Evolutionary conservation across 139 green algal genomes (phyloP).

Genomic region (Pseudopediastrum boryanum): DNA sequence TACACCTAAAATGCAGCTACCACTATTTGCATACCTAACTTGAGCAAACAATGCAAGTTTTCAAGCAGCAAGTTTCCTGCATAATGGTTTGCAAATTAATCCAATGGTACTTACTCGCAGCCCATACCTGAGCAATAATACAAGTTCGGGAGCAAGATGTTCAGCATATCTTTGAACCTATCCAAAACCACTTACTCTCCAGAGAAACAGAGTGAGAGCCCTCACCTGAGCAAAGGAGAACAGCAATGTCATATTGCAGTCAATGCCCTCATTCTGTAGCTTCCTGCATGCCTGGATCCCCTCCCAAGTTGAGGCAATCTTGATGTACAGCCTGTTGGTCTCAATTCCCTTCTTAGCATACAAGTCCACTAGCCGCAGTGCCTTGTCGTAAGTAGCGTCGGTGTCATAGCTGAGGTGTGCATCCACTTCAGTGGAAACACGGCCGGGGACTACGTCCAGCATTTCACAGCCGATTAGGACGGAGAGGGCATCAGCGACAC

Average conservation of each 20-base stretch:
- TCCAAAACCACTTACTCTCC: neutral
- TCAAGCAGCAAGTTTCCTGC: too few relatives aligned
- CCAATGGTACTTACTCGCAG: too few relatives aligned
- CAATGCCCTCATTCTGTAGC: constrained; percentile 84
- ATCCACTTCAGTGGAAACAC: constrained; percentile 84
- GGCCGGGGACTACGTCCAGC: constrained; percentile 78
- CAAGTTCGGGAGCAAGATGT: too few relatives aligned
- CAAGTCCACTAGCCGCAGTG: constrained; percentile 74
- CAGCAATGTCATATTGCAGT: constrained; percentile 93
- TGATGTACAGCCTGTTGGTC: constrained; percentile 66
- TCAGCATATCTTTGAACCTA: neutral
- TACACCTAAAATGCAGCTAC: too few relatives aligned
- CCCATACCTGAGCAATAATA: too few relatives aligned
- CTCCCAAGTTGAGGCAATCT: constrained; percentile 89
- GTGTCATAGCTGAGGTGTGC: constrained; percentile 75
- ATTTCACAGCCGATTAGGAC: constrained; percentile 80
- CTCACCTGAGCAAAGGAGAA: constrained; percentile 88
- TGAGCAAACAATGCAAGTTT: too few relatives aligned
- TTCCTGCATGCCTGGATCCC: constrained; percentile 83
- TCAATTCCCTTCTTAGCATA: constrained; percentile 54
- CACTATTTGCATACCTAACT: too few relatives aligned
- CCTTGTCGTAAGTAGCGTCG: constrained; percentile 76
- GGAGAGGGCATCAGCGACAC: constrained; percentile 77
- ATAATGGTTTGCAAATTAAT: too few relatives aligned
- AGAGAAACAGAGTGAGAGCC: neutral